Base-by-base conservation (phyloP, 768 basidiomycete species). In the Russula vinacea region DNA sequence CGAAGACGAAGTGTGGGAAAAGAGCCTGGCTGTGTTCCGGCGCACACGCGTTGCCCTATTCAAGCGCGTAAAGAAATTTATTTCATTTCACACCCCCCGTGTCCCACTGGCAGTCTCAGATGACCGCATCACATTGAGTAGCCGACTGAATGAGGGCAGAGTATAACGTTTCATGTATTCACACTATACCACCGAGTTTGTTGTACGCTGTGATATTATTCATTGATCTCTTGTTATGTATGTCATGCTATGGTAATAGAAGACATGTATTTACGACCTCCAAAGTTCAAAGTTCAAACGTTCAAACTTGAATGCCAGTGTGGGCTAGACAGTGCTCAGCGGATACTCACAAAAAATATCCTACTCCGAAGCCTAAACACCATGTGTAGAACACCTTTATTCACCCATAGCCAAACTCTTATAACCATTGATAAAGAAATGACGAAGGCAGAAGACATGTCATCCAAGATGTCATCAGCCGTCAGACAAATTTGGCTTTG, bases 161-260 rank as follows among this genome's bases (percentile, higher is more conserved):
- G 56, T 58, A 13, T 63, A 47, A 19, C 14, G 22, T 42, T 6
- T n/a, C 8, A 50, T 26, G 19, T 56, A 50, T 56, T 50, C n/a
- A 49, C 7, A 8, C 44, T 35, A 35, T 35, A 35, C 35, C 35
- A 7, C 35, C 22, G 37, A 19, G n/a, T 9, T 52, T 32, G 11
- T 60, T 62, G 44, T 55, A 33, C 29, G 5, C 33, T 49, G 33
- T 29, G 33, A 29, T n/a, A 16, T 50, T 59, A 5, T 59, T n/a
- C 6, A 37, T 8, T 11, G 2, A 11, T 9, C 24, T 37, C 40
- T 42, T 33, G 11, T 40, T 40, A 24, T 56, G 37, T 40, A 26
- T 16, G 26, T 11, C 13, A 8, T 40, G 49, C 26, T 51, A 39
- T 13, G 10, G 26, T 24, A 37, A 17, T 29, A 9, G 29, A 29